Evolutionary conservation across 163 green algal species (phyloP), one percentile per base, ranked within the genome.

Genomic region (Volvox carteri): DNA sequence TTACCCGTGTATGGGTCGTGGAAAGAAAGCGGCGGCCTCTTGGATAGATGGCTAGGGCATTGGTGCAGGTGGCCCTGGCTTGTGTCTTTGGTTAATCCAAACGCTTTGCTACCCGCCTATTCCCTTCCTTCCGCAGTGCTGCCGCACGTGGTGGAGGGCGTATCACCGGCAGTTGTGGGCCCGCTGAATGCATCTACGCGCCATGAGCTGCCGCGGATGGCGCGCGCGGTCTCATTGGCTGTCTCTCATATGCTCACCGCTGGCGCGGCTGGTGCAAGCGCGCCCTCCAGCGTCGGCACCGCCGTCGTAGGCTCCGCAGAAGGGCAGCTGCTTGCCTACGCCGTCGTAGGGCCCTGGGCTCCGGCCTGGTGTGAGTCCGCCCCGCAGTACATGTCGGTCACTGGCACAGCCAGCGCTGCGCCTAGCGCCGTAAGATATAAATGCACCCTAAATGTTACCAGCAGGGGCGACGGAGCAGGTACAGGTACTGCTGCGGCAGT

Each of bases 111-210:
- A n/a, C n/a, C n/a, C n/a, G n/a, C n/a, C n/a, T n/a, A n/a, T n/a
- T n/a, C n/a, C n/a, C n/a, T n/a, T n/a, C n/a, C n/a, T n/a, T n/a
- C n/a, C n/a, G n/a, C 84, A 89, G 84, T 89, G 52, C 54, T 84
- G 39, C 84, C 72, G 0, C 84, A 89, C 52, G 84, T 89, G 72
- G 41, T 84, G 25, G 84, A 89, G 54, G 84, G 56, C 39, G 70
- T 37, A 6, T 84, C 72, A 0, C 84, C 84, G 2, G 72, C 72
- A 8, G 68, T 89, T 19, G 41, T 77, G 39, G 84, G 84, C 0
- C 84, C 84, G 0, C 84, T 89, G 35, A 89, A 88, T 50, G 67
- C 65, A 14, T 46, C 67, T 37, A n/a, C 52, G 14, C 48, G 48
- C 35, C 68, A 74, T 35, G 83, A 88, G 83, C 68, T 72, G 50